Base-by-base conservation (phyloP, 257 asterid genomes). In the Jacaranda copaia region DNA sequence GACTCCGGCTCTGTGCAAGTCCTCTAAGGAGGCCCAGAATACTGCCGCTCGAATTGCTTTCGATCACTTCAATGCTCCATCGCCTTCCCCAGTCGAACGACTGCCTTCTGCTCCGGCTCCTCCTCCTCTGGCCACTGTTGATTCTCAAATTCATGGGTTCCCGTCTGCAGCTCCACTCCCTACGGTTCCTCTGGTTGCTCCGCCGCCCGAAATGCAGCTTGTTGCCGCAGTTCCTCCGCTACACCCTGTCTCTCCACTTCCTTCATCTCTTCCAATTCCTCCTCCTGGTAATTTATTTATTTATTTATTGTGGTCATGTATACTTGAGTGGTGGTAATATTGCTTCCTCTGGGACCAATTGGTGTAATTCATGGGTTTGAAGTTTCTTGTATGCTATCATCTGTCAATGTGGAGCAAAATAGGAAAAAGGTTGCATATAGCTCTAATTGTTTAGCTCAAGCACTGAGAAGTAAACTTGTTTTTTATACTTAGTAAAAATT, bases 1-100 rank as follows among this genome's bases (percentile, higher is more conserved):
- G 69, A 80, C 92, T 3, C 88, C 92, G 8, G 70, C 49, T 5
- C 68, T 39, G 1, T 89, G 88, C 76, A 77, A 71, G 11, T 87
- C 96, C 4, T 75, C 88, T 0, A 93, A 91, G 69, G 92, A 85
- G 0, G 88, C 98, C 0, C 96, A 93, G 36, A 91, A 93, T 63
- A 59, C 82, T 0, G 98, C 86, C 5, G 96, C 98, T 6, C 75
- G 64, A 19, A 42, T 83, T 0, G 96, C 97, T 1, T 85, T 68
- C 49, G 84, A 89, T 0, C 73, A 77, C 62, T 69, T 86, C 52
- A 61, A 55, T 13, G 64, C 42, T 6, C 73, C 86, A 11, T 12
- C 66, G 0, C 78, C 63, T 53, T 5, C 61, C 9, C 46, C 39
- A 32, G 32, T 16, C 25, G 62, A 18, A 52, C 38, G 4, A 60